phyloP scores from a whole-genome alignment of 371 early-diverging fungal genomes.

The Actinomortierella ambigua region DNA sequence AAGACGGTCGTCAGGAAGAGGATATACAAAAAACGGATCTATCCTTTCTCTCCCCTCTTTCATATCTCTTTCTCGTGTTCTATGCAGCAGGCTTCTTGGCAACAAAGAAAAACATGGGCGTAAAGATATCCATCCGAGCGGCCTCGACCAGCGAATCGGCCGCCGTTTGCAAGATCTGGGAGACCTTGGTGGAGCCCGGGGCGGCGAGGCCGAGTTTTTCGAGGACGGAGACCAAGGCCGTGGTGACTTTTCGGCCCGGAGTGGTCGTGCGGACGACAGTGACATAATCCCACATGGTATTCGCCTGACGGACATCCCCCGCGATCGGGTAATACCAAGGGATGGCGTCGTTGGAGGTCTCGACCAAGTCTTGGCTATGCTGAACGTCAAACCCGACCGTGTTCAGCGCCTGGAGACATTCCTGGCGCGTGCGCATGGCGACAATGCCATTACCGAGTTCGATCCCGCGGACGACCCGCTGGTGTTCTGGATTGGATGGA shows the following conservation, averaged over 20 bases:
- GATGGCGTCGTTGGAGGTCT: constrained; percentile 60
- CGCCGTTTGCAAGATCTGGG: constrained; percentile 77
- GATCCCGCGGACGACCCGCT: constrained; percentile 77
- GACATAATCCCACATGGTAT: constrained; percentile 63
- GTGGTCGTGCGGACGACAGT: constrained; percentile 58
- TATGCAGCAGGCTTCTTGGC: constrained; percentile 81
- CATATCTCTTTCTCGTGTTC: constrained; percentile 11
- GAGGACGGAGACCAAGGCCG: constrained; percentile 55
- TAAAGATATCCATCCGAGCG: constrained; percentile 78
- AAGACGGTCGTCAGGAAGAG: background rate
- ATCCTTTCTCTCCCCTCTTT: too few species aligned
- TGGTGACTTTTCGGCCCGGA: constrained; percentile 33
- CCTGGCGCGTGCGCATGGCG: constrained; percentile 75
- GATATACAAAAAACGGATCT: background rate
- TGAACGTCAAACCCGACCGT: constrained; percentile 87
- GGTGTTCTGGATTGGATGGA: constrained; percentile 72
- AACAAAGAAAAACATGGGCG: constrained; percentile 94
- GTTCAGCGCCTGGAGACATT: constrained; percentile 76
- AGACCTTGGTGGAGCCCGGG: constrained; percentile 80
- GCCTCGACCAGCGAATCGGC: constrained; percentile 82
- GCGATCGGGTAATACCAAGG: constrained; percentile 88
- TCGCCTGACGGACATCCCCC: constrained; percentile 60
- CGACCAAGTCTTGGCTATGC: constrained; percentile 71
- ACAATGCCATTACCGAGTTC: constrained; percentile 87
- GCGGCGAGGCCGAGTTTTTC: constrained; percentile 86